These are phyloP conservation scores for Aspergillus egyptiacus DNA, from an alignment of 495 filamentous ascomycete genomes.

Conservation along the genomic window DNA sequence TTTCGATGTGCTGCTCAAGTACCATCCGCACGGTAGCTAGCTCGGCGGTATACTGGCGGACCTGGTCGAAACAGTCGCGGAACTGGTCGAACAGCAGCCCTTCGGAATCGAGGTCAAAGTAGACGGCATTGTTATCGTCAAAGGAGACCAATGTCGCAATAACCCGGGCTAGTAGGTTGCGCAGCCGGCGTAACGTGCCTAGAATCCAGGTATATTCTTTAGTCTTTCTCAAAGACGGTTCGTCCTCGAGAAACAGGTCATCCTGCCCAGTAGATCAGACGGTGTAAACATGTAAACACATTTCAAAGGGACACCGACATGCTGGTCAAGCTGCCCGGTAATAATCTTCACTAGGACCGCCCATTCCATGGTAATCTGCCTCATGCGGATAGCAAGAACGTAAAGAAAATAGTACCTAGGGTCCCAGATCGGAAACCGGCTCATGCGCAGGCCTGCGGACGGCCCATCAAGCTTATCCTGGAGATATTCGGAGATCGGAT, in stretches of 20 bases:
- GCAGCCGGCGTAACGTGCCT: not conserved
- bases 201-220: constrained; percentile 3
- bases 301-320: too few species aligned
- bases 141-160: not conserved
- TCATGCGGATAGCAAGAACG: not conserved
- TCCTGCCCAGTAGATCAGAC: not conserved
- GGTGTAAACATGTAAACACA: too few species aligned
- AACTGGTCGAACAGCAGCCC: not conserved
- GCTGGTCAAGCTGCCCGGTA: not conserved
- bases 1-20: constrained; percentile 3
- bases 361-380: constrained; percentile 6
- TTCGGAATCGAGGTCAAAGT: not conserved
- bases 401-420: not conserved
- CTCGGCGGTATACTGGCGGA: constrained; percentile 1
- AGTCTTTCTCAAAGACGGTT: not conserved
- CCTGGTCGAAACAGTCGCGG: not conserved
- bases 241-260: constrained; percentile 1
- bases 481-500: not conserved
- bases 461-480: not conserved
- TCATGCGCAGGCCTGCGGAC: not conserved
- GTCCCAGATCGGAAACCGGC: not conserved
- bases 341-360: not conserved
- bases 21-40: not conserved
- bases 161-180: not conserved
- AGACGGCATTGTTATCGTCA: not conserved